Evolutionary conservation across 208 protist genomes (phyloP), one percentile per base, ranked within the genome.

Genomic region (Hexamita inflata): DNA sequence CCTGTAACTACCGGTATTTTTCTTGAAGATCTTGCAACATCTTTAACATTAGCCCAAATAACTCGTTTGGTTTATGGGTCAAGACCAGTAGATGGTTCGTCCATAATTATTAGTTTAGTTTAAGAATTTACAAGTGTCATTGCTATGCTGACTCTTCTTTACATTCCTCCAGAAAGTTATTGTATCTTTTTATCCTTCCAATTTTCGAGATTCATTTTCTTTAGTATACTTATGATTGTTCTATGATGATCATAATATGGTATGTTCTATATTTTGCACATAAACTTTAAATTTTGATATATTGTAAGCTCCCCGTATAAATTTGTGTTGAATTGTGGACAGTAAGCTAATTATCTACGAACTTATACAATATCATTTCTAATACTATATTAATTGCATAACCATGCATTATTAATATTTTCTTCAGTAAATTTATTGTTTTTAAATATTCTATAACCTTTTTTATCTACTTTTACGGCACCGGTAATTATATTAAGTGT

Each of bases 101-200:
- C 89, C 28, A 92, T 74, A 32, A 89, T 79, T 0, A 90, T 60
- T 30, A 91, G 19, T 0, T 73, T 28, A 45, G 64, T 7, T 24
- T 83, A 74, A 45, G 80, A 60, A 40, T 87, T 88, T 58, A 89
- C 80, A 1, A 90, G 75, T 15, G 89, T 75, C 77, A 89, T 86
- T 34, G 81, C 88, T 40, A 91, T 74, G 35, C 66, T 82, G 4
- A 92, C 58, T 30, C 82, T 79, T 49, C 89, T 73, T 74, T 88
- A 81, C 77, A 86, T 88, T 45, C 89, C 89, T 49, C 88, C 87
- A 62, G 75, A 77, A 41, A 83, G 58, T 40, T 53, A 38, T 11
- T 68, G 26, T 0, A 32, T 1, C 24, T 15, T 0, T 41, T 74
- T 67, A 45, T 73, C 38, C 7, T 0, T 19, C 24, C 2, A 45